phyloP scores from a whole-genome alignment of 371 early-diverging fungal species.

The Choanephora cucurbitarum region DNA sequence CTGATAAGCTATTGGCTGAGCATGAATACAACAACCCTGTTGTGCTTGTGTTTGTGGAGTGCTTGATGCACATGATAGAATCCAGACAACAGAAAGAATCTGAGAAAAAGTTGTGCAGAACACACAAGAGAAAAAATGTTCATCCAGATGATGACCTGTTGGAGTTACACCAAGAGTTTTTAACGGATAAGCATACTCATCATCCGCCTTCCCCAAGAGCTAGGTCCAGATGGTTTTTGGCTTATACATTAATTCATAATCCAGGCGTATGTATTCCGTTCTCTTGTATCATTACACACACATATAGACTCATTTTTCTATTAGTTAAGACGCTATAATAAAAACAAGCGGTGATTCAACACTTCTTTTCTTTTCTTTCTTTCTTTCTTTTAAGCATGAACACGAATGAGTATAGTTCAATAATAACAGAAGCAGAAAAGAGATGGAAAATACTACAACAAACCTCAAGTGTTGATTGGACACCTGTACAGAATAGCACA shows the following conservation, averaged over 20 bases:
- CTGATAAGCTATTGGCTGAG: constrained; percentile 47
- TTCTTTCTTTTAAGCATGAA: too few relatives aligned
- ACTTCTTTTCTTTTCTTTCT: too few relatives aligned
- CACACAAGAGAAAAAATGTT: background rate
- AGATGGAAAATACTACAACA: constrained; percentile 5
- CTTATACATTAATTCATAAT: constrained; percentile 43
- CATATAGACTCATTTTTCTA: too few relatives aligned
- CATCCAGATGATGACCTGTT: background rate
- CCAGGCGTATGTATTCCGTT: constrained; percentile 31
- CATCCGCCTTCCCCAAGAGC: too few relatives aligned
- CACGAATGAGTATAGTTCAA: too few relatives aligned
- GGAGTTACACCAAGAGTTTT: background rate
- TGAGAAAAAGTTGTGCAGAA: background rate
- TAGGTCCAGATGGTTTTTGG: constrained; percentile 46
- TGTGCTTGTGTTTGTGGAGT: constrained; percentile 39
- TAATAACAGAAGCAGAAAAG: constrained; percentile 4
- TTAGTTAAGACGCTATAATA: too few relatives aligned
- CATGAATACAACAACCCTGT: constrained; percentile 54
- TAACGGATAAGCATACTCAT: too few relatives aligned
- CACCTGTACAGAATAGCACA: constrained; percentile 7
- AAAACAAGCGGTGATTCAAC: too few relatives aligned
- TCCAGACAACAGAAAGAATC: background rate
- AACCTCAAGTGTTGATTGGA: constrained; percentile 2
- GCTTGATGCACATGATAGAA: constrained; percentile 23
- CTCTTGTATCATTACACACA: too few relatives aligned